Evolutionary conservation across 2,329 filamentous ascomycete species (phyloP), one percentile per base, ranked within the genome.

Genomic region (Aureobasidium sp.): DNA sequence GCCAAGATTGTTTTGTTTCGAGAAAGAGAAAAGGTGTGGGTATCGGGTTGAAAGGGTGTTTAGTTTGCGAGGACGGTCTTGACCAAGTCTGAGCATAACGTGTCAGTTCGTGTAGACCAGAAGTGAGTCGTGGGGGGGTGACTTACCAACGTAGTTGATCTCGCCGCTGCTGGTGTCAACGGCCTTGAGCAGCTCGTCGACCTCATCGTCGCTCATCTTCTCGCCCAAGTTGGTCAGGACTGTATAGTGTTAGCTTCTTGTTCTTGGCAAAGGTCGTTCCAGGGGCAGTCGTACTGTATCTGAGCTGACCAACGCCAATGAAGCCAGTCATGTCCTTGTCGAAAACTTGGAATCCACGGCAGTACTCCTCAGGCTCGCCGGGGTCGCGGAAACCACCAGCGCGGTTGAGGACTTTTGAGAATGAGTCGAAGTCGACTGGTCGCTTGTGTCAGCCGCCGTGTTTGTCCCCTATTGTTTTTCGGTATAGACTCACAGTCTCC

Each of bases 141-240:
- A 75, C 86, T 67, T 81, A 94, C 91, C 91, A 68, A 89, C 92
- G 77, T 99, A 99, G 81, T 97, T 96, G 77, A 99, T 90, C 84
- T 97, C 92, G 69, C 93, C 92, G 62, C 88, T 93, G 78, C 88
- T 94, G 65, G 92, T 96, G 75, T 99, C 94, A 67, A 97, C 93
- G 0, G 92, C 91, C 87, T 97, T 99, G 76, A 99, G 87, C 73
- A 99, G 84, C 83, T 99, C 94, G 76, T 97, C 93, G 53, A 99
- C 94, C 82, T 99, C 94, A 67, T 97, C 94, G 71, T 99, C 93
- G 65, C 89, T 90, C 91, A 99, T 97, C 84, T 97, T 97, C 87
- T 99, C 94, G 71, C 94, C 94, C 70, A 99, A 79, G 75, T 97
- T 97, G 62, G 94, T 99, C 72, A 99, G 79, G 75, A 99, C 93